Evolutionary conservation across 768 basidiomycete species (phyloP), one percentile per base, ranked within the genome.

Genomic region (Rhodotorula taiwanensis): DNA sequence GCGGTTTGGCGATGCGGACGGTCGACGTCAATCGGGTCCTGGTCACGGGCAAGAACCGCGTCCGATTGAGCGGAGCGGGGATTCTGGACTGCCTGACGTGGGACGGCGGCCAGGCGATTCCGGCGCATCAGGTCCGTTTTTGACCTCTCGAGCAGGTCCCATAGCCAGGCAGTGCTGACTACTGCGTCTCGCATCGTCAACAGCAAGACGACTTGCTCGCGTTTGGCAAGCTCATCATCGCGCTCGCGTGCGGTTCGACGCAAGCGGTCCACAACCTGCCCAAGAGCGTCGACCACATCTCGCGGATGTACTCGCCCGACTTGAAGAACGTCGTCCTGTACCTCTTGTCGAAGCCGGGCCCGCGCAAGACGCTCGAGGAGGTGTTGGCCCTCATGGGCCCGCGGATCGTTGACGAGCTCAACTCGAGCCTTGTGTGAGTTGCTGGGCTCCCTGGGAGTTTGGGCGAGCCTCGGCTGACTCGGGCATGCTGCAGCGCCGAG

Each of bases 11-110:
- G 0, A 81, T 90, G 44, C 80, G 91, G 44, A 84, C 85, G 76
- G 76, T 98, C 27, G 95, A 98, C 65, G 81, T 84, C 14, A 86
- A 85, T 28, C 95, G 95, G 78, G 82, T 99, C 47, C 72, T 99
- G 53, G 76, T 94, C 34, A 93, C 90, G 2, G 87, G 89, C 23
- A 85, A 88, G 78, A 94, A 97, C 58, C 89, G 92, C 52, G 75
- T 97, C 33, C 84, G 90, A n/a, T 81, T 98, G 44, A 82, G 86
- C 66, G 87, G 89, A 1, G 91, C 89, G 63, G 89, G 89, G 0
- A 79, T 95, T 41, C 80, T 89, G 51, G 94, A 99, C 70, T 85
- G 95, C 9, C 78, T 97, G 47, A 81, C 83, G 69, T 84, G 86
- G 73, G 89, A 89, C 59, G 79, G 84, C 13, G 82, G 79, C 25